Conservation (phyloP, 495 filamentous ascomycete species). For the Aspergillus heteromorphus region DNA sequence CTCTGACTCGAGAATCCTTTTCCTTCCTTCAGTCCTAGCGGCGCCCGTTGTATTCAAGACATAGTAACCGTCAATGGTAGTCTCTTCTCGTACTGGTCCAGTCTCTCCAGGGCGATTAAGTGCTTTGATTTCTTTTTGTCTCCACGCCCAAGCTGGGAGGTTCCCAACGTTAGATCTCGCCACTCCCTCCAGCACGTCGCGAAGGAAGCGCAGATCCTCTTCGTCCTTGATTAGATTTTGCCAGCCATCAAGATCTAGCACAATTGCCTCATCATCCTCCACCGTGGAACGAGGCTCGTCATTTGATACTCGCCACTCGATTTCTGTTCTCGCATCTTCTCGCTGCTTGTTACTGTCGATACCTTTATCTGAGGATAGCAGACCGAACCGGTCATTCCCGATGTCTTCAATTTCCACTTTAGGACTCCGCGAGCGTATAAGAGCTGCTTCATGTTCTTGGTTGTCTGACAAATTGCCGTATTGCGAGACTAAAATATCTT, state of each 20-base stretch:
- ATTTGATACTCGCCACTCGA: conserved; percentile 57
- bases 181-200: conserved; percentile 43
- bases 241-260: conserved; percentile 73
- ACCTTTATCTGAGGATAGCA: not conserved
- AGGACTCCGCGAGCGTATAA: not conserved
- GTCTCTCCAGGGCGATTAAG: conserved; percentile 58
- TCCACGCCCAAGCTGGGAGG: conserved; percentile 78
- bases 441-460: not conserved
- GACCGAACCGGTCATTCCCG: not conserved
- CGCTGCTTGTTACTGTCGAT: conserved; percentile 6
- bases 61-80: conserved; percentile 81
- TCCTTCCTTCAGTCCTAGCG: conserved; percentile 86
- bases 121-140: conserved; percentile 80
- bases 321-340: conserved; percentile 40
- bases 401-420: not conserved
- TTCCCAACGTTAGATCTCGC: conserved; percentile 54
- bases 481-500: not conserved
- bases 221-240: conserved; percentile 74
- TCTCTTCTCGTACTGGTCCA: conserved; percentile 48
- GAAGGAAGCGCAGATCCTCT: conserved; percentile 63
- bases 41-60: conserved; percentile 77
- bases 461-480: not conserved
- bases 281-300: conserved; percentile 59
- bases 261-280: conserved; percentile 58
- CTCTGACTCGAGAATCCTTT: conserved; percentile 90